These are phyloP conservation scores for Lippia alba DNA, from an alignment of 305 asterid genomes.

Conservation along the genomic window DNA sequence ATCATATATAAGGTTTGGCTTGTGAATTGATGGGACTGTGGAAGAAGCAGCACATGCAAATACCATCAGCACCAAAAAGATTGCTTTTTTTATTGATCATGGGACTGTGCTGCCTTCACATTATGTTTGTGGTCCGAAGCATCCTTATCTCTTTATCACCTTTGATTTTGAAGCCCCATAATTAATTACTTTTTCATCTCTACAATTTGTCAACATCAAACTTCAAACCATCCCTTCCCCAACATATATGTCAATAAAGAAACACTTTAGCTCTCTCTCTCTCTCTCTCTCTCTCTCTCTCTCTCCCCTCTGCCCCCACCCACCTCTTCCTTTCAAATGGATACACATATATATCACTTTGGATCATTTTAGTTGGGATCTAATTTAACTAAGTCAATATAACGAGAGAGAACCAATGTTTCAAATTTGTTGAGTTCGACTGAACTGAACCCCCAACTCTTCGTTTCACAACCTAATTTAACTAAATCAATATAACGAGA, in stretches of 20 bases:
- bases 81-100: slow-evolving; percentile 21
- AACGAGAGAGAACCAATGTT: too few species aligned
- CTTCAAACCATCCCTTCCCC: slow-evolving; percentile 10
- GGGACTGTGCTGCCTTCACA: neutral
- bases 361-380: too few species aligned
- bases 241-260: slow-evolving; percentile 11
- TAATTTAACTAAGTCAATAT: too few species aligned
- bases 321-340: slow-evolving; percentile 16
- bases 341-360: neutral
- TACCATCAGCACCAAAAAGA: slow-evolving; percentile 36
- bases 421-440: too few species aligned
- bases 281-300: neutral
- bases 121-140: slow-evolving; percentile 43
- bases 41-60: slow-evolving; percentile 53
- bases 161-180: slow-evolving; percentile 33
- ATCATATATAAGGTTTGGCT: neutral
- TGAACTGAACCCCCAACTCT: too few species aligned
- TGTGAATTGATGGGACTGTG: slow-evolving; percentile 1
- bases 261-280: slow-evolving; percentile 22
- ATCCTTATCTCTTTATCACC: slow-evolving; percentile 51
- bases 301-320: slow-evolving; percentile 20
- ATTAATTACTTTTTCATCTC: slow-evolving; percentile 26
- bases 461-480: neutral
- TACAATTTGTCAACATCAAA: slow-evolving; percentile 47
- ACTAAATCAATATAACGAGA: too few species aligned